Evolutionary conservation across 176 grass and related monocot species (phyloP), one percentile per base, ranked within the genome.

Genomic region (Saccharum officinarum): DNA sequence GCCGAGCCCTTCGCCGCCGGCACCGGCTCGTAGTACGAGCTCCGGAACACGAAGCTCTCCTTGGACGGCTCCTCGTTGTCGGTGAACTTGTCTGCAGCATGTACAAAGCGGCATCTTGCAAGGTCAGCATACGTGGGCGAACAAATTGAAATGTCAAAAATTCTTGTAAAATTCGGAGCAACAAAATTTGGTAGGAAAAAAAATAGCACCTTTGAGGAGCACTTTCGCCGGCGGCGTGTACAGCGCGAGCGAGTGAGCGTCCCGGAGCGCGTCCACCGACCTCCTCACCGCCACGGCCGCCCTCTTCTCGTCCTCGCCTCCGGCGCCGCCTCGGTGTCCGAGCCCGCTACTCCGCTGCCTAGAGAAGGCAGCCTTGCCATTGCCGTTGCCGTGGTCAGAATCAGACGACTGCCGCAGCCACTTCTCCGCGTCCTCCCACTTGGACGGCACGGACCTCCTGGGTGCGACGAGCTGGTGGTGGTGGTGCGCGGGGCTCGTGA

Each of bases 391-490:
- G 47, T 70, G 79, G 73, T 73, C 67, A 34, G 90, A 87, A 3
- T 28, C 80, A 13, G 91, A 81, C 28, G 93, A 85, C 38, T 92
- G 89, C n/a, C 80, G 91, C 59, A 97, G 69, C 97, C 97, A 99
- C 81, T 95, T 99, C 94, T 99, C 97, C 2, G 97, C 97, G 84
- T 99, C 97, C 76, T 99, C 97, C 97, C 97, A 99, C 89, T 99
- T 99, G 55, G 97, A 97, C 36, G 97, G 94, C 28, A 97, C 69
- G 1, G 84, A 91, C 88, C 90, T 80, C 54, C 92, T 91, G 33
- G 82, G 68, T 1, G 83, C 80, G 81, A 76, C 83, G 78, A 89
- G 69, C 60, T 90, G 90, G 37, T 80, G 39, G 57, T 83, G 90
- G 59, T 83, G 85, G 15, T 91, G 90, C 8, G 78, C 81, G 0